phyloP scores from a whole-genome alignment of 345 rosid genomes.

The Balakata baccata region DNA sequence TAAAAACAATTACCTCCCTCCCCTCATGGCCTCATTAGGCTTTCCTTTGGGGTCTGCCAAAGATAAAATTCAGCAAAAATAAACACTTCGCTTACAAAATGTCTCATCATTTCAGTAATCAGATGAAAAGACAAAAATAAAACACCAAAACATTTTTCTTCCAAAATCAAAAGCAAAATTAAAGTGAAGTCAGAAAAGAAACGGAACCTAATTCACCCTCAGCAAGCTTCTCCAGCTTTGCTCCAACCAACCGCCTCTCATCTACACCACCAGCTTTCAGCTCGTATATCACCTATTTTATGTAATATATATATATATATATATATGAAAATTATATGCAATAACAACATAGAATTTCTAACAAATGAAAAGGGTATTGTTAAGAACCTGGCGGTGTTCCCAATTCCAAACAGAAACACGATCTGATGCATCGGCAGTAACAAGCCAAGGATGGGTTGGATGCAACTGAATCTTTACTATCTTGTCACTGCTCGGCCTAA shows the following conservation, averaged over 20 bases:
- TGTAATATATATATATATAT: no score
- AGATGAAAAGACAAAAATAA: background rate
- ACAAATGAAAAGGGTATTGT: background rate
- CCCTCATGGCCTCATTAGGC: constrained; percentile 88
- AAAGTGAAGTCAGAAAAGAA: background rate
- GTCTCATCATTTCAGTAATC: no score
- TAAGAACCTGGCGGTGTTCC: constrained; percentile 93
- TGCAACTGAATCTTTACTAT: constrained; percentile 91
- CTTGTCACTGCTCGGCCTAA: constrained; percentile 75
- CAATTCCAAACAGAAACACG: constrained; percentile 98
- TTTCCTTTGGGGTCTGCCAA: constrained; percentile 67
- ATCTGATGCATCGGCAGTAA: constrained; percentile 92
- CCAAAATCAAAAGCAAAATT: background rate
- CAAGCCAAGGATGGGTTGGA: constrained; percentile 99
- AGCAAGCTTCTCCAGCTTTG: constrained; percentile 94
- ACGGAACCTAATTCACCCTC: constrained; percentile 83
- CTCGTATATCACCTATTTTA: constrained; percentile 73
- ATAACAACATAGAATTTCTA: background rate
- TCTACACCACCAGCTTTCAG: constrained; percentile 97
- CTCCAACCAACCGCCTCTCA: constrained; percentile 94
- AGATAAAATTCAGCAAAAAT: background rate
- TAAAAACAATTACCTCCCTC: constrained; percentile 68
- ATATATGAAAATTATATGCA: background rate
- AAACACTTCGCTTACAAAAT: background rate
- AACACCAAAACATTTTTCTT: background rate